A percentile compares a stretch with the other conserved stretches of the same genome.
These are phyloP conservation scores for Sugiyamaella marilandica DNA, from an alignment of 805 yeast species.

Conservation along the genomic window DNA sequence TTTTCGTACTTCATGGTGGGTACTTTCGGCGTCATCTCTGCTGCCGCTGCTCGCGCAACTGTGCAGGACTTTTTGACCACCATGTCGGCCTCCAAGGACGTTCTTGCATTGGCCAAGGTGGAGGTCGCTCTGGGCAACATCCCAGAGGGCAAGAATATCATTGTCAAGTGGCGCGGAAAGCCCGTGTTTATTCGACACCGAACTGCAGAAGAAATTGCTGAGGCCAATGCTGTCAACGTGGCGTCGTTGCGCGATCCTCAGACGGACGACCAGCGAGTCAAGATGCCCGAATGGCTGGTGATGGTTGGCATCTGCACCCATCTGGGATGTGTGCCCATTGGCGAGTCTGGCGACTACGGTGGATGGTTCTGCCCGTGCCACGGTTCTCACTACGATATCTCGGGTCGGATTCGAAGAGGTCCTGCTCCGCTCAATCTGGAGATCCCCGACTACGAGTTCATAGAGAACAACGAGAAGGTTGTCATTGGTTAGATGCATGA, in stretches of 20 bases:
- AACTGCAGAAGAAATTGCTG: slow-evolving; percentile 86
- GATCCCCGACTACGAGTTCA: slow-evolving; percentile 84
- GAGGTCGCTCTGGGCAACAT: slow-evolving; percentile 91
- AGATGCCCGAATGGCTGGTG: slow-evolving; percentile 96
- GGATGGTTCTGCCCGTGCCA: slow-evolving; percentile 99
- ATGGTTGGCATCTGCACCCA: slow-evolving; percentile 99
- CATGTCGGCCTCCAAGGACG: slow-evolving; percentile 98
- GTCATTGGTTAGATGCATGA: slow-evolving; percentile 65
- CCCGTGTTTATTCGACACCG: slow-evolving; percentile 99
- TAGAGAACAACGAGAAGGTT: slow-evolving; percentile 66
- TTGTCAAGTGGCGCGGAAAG: slow-evolving; percentile 99
- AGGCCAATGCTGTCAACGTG: slow-evolving; percentile 83
- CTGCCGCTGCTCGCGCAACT: slow-evolving; percentile 94
- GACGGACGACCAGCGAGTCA: slow-evolving; percentile 85
- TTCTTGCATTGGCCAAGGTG: slow-evolving; percentile 98
- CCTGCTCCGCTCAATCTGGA: slow-evolving; percentile 99
- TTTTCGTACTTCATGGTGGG: slow-evolving; percentile 98
- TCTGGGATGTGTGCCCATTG: slow-evolving; percentile 99
- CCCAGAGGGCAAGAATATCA: slow-evolving; percentile 96
- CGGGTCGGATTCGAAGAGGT: slow-evolving; percentile 99
- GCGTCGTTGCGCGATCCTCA: slow-evolving; percentile 87
- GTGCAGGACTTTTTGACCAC: slow-evolving; percentile 86
- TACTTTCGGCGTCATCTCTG: slow-evolving; percentile 80
- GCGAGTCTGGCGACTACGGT: slow-evolving; percentile 99
- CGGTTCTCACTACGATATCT: slow-evolving; percentile 99